phyloP scores from a whole-genome alignment of 495 filamentous ascomycete genomes.

The Staphylotrichum longicolle region DNA sequence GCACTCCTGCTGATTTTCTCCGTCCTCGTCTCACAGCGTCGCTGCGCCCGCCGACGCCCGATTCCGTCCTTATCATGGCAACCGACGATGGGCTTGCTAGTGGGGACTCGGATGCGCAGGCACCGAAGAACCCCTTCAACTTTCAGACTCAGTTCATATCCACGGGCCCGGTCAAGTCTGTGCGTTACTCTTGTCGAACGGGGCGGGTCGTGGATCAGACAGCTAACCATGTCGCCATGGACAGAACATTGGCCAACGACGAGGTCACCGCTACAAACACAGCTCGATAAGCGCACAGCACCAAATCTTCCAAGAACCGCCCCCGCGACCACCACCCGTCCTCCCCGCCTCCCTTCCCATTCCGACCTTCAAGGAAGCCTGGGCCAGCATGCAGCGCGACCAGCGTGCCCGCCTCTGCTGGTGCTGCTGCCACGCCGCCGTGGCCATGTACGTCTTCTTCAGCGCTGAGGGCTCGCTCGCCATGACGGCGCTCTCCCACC shows the following conservation, averaged over 20 bases:
- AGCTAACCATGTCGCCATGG: background rate
- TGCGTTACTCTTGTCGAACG: slow-evolving; percentile 41
- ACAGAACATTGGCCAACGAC: slow-evolving; percentile 81
- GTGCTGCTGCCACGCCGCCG: slow-evolving; percentile 82
- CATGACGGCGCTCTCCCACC: slow-evolving; percentile 85
- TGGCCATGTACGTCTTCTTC: slow-evolving; percentile 82
- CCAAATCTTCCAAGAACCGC: slow-evolving; percentile 95
- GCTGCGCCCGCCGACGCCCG: slow-evolving; percentile 26
- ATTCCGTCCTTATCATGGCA: slow-evolving; percentile 36
- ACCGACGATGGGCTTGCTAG: slow-evolving; percentile 31
- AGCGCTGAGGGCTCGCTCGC: slow-evolving; percentile 83
- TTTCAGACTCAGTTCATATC: slow-evolving; percentile 83
- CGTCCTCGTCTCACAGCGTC: slow-evolving; percentile 22
- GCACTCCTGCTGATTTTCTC: slow-evolving; percentile 24
- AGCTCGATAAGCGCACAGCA: slow-evolving; percentile 82
- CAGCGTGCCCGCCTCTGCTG: slow-evolving; percentile 80
- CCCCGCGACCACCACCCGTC: slow-evolving; percentile 78
- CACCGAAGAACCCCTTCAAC: slow-evolving; percentile 73
- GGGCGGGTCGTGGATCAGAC: background rate
- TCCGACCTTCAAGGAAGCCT: slow-evolving; percentile 84
- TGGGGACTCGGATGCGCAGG: slow-evolving; percentile 35
- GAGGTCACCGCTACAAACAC: slow-evolving; percentile 97
- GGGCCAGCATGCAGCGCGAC: slow-evolving; percentile 79
- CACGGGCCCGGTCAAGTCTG: slow-evolving; percentile 77
- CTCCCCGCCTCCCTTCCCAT: slow-evolving; percentile 91